phyloP scores from a whole-genome alignment of 768 basidiomycete genomes.

The Atractiella rhizophila region DNA sequence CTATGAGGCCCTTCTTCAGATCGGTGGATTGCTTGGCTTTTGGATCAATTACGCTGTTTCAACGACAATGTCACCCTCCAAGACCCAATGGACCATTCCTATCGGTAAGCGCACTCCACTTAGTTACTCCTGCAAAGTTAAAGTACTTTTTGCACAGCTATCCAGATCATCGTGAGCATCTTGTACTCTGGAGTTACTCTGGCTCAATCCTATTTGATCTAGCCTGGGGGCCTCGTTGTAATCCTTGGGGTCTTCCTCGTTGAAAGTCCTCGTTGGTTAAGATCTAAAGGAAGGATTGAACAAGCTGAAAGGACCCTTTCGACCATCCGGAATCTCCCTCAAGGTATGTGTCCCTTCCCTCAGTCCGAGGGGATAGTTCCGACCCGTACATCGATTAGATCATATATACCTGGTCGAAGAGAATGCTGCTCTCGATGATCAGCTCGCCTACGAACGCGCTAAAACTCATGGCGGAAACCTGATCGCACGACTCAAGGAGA shows the following conservation, averaged over 20 bases:
- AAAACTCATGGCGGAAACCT: neutral
- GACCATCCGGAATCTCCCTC: conserved; percentile 17
- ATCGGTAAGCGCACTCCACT: no score
- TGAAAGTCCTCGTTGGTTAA: conserved; percentile 19
- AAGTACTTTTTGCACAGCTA: no score
- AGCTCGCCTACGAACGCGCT: neutral
- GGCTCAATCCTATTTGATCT: no score
- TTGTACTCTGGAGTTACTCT: no score
- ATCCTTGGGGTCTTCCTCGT: conserved; percentile 17
- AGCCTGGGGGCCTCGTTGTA: conserved; percentile 12
- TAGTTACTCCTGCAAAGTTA: no score
- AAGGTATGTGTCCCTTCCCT: no score
- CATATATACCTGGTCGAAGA: neutral
- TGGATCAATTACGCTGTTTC: conserved; percentile 16
- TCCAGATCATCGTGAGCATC: no score
- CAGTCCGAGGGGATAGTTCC: no score
- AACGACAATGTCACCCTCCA: neutral
- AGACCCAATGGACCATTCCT: conserved; percentile 16
- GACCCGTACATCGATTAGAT: no score
- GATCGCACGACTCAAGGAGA: neutral
- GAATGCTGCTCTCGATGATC: neutral
- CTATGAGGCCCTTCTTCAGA: conserved; percentile 24
- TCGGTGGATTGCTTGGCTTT: conserved; percentile 26
- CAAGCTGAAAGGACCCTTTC: conserved; percentile 15
- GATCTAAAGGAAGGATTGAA: conserved; percentile 12